Conservation (phyloP, 1,284 basidiomycete species). For the Earliella scabrosa region DNA sequence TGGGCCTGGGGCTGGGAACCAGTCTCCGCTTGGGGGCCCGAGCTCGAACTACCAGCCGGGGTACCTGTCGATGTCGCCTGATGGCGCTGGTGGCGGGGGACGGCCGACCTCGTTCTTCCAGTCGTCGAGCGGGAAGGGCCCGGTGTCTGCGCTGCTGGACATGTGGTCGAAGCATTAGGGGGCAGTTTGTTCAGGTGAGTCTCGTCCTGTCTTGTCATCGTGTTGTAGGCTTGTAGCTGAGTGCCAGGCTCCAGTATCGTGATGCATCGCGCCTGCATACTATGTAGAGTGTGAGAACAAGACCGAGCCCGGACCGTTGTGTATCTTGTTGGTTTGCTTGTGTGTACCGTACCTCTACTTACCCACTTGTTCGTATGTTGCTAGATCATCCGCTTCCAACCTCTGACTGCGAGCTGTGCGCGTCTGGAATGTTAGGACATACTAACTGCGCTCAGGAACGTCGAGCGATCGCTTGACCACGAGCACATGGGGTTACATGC, state of each 20-base stretch:
- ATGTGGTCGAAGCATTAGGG: constrained; percentile 25
- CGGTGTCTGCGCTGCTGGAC: constrained; percentile 19
- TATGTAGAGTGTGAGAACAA: too few species aligned
- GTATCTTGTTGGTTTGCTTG: not conserved
- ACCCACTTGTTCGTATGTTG: not conserved
- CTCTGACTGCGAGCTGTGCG: not conserved
- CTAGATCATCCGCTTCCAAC: not conserved
- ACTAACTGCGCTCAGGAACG: too few species aligned
- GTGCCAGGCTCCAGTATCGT: too few species aligned
- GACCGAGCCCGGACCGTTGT: not conserved
- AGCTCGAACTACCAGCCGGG: constrained; percentile 2
- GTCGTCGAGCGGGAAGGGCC: constrained; percentile 15
- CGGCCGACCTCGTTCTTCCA: constrained; percentile 6
- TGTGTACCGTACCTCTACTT: not conserved
- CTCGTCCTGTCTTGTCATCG: not conserved
- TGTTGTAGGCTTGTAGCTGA: too few species aligned
- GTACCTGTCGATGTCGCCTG: not conserved
- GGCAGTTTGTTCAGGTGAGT: not conserved
- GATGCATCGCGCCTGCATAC: too few species aligned
- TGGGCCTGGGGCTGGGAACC: not conserved
- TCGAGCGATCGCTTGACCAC: too few species aligned
- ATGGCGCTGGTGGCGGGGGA: not conserved
- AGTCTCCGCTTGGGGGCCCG: not conserved
- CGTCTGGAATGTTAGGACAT: too few species aligned
- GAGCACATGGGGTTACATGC: too few species aligned